Conservation (phyloP, 164 flowering plant genomes). For the Kalanchoe fedtschenkoi region DNA sequence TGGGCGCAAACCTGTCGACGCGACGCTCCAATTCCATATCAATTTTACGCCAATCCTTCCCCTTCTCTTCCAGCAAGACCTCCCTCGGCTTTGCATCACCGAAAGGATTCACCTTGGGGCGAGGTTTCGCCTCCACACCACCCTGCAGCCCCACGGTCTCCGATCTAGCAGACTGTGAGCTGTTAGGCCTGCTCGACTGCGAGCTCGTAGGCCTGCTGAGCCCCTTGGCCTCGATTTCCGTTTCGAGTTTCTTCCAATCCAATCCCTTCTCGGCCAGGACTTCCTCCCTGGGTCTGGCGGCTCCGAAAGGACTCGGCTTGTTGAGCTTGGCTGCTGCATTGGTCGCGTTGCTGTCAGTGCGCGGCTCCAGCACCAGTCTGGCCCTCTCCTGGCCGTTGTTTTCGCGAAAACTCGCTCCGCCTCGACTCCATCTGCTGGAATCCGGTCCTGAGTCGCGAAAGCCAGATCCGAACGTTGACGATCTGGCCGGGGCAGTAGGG, state of each 20-base stretch:
- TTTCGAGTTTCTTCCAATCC: conserved; percentile 76
- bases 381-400: conserved; percentile 30
- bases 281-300: conserved; percentile 84
- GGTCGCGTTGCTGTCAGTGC: conserved; percentile 16
- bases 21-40: conserved; percentile 76
- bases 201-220: conserved; percentile 65
- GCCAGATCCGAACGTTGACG: conserved; percentile 27
- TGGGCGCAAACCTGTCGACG: conserved; percentile 47
- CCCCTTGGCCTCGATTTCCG: conserved; percentile 57
- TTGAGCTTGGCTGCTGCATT: conserved; percentile 28
- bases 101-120: conserved; percentile 79
- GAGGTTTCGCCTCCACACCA: conserved; percentile 29
- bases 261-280: conserved; percentile 82
- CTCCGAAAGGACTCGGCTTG: conserved; percentile 76
- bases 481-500: conserved; percentile 17
- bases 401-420: conserved; percentile 14
- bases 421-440: conserved; percentile 41
- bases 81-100: conserved; percentile 97
- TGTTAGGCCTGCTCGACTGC: conserved; percentile 75
- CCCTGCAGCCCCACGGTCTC: conserved; percentile 31
- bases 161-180: conserved; percentile 58
- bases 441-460: conserved; percentile 29
- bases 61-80: conserved; percentile 57
- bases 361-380: conserved; percentile 45
- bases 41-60: conserved; percentile 86